Evolutionary conservation across 305 asterid genomes (phyloP).

Genomic region (Fraxinus baroniana): DNA sequence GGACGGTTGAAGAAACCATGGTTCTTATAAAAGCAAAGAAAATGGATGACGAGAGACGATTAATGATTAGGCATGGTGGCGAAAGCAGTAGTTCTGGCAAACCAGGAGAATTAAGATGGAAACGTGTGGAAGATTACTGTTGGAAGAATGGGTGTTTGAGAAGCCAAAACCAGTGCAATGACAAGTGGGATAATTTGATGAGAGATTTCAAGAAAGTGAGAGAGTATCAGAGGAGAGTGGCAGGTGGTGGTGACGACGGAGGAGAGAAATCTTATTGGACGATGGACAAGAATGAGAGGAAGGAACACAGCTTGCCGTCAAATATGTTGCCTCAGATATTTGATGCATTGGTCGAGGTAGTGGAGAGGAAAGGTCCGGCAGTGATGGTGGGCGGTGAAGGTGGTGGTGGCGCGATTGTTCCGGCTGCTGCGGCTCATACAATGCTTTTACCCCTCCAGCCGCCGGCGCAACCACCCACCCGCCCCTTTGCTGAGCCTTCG

Average conservation of each 20-base stretch:
- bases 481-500: constrained; percentile 29
- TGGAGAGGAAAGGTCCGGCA: constrained; percentile 41
- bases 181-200: constrained; percentile 95
- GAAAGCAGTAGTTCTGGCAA: constrained; percentile 32
- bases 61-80: constrained; percentile 32
- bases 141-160: constrained; percentile 74
- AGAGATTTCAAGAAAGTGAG: constrained; percentile 91
- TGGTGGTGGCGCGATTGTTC: constrained; percentile 22
- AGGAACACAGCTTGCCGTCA: constrained; percentile 66
- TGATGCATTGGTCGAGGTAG: constrained; percentile 66
- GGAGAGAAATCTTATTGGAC: constrained; percentile 60
- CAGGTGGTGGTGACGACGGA: background rate
- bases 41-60: constrained; percentile 77
- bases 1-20: constrained; percentile 84
- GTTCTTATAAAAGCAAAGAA: constrained; percentile 75
- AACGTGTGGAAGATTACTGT: constrained; percentile 94
- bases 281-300: constrained; percentile 72
- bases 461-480: constrained; percentile 15
- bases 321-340: constrained; percentile 80
- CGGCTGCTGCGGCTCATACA: constrained; percentile 8
- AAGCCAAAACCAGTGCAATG: constrained; percentile 94
- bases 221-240: constrained; percentile 50
- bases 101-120: constrained; percentile 90
- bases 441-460: constrained; percentile 35
- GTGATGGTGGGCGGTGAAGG: background rate